Evolutionary conservation across 2,329 filamentous ascomycete species (phyloP).

Genomic region (Torrubiella hemipterigena): DNA sequence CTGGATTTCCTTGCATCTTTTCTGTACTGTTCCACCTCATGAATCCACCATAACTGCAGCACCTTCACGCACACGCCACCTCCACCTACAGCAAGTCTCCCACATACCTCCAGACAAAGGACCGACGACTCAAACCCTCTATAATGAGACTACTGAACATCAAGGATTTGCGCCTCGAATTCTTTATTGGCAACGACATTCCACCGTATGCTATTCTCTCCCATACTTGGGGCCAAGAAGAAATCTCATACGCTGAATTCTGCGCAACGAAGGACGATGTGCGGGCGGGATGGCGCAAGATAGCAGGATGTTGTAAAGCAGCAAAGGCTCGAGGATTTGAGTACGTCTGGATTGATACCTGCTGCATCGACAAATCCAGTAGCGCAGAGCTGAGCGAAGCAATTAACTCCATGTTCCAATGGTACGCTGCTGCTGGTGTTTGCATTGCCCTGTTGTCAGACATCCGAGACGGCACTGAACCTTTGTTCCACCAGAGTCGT

Average conservation of each 20-base stretch:
- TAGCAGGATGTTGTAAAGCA: constrained; percentile 9
- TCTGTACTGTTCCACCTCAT: too few species aligned
- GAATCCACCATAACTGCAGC: too few species aligned
- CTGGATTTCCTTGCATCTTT: too few species aligned
- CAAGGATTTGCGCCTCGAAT: background rate
- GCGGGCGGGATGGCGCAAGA: constrained; percentile 11
- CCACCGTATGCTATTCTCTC: constrained; percentile 21
- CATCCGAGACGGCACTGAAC: constrained; percentile 3
- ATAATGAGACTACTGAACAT: background rate
- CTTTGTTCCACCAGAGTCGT: constrained; percentile 4
- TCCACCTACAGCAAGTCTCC: too few species aligned
- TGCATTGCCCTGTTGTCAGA: constrained; percentile 15
- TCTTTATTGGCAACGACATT: background rate
- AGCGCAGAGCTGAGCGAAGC: background rate
- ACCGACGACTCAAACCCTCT: too few species aligned
- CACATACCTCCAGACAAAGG: too few species aligned
- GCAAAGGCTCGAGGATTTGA: constrained; percentile 7
- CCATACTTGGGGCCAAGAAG: constrained; percentile 19
- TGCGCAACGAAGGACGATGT: constrained; percentile 15
- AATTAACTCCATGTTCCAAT: constrained; percentile 9
- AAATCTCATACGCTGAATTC: too few species aligned
- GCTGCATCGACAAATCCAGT: constrained; percentile 8
- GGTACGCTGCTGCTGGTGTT: constrained; percentile 11
- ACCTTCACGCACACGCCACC: too few species aligned
- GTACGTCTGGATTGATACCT: constrained; percentile 17